A percentile compares a stretch with the other conserved stretches of the same genome.
Conservation (phyloP, 805 yeast species). For the Candida lessepsii region DNA sequence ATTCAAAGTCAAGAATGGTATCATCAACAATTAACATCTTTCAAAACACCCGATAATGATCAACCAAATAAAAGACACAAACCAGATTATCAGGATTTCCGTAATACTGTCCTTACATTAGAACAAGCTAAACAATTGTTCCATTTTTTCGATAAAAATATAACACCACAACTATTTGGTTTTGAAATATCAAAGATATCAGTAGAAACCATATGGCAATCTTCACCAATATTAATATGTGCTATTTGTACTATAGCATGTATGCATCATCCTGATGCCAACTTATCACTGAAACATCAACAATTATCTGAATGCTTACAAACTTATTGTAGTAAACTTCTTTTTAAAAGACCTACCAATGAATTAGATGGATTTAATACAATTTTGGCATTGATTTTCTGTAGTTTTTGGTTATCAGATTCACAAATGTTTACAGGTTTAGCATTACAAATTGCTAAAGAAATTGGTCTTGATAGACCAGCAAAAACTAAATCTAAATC, state of each 20-base stretch:
- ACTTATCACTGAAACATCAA: slow-evolving; percentile 27
- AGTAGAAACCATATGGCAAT: slow-evolving; percentile 49
- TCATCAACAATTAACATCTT: background rate
- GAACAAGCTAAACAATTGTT: slow-evolving; percentile 50
- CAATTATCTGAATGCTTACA: slow-evolving; percentile 31
- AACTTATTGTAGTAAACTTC: slow-evolving; percentile 32
- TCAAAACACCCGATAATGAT: background rate
- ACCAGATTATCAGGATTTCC: slow-evolving; percentile 29
- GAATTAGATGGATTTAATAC: slow-evolving; percentile 56
- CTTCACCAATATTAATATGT: slow-evolving; percentile 56
- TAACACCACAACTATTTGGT: slow-evolving; percentile 66
- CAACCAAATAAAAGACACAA: slow-evolving; percentile 8
- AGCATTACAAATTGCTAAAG: slow-evolving; percentile 65
- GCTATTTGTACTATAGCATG: slow-evolving; percentile 63
- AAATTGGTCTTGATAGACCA: slow-evolving; percentile 44
- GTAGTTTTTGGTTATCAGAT: slow-evolving; percentile 68
- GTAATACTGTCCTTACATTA: slow-evolving; percentile 34
- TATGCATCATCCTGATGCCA: slow-evolving; percentile 50
- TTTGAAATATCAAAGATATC: slow-evolving; percentile 53
- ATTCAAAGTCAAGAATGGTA: slow-evolving; percentile 19
- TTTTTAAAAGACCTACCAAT: slow-evolving; percentile 36
- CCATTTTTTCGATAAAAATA: slow-evolving; percentile 50
- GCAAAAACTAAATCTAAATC: slow-evolving; percentile 9
- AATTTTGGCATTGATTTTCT: slow-evolving; percentile 60
- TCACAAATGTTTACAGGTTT: slow-evolving; percentile 65